These are phyloP conservation scores for Metschnikowia continentalis DNA, from an alignment of 805 yeast species.

Conservation along the genomic window DNA sequence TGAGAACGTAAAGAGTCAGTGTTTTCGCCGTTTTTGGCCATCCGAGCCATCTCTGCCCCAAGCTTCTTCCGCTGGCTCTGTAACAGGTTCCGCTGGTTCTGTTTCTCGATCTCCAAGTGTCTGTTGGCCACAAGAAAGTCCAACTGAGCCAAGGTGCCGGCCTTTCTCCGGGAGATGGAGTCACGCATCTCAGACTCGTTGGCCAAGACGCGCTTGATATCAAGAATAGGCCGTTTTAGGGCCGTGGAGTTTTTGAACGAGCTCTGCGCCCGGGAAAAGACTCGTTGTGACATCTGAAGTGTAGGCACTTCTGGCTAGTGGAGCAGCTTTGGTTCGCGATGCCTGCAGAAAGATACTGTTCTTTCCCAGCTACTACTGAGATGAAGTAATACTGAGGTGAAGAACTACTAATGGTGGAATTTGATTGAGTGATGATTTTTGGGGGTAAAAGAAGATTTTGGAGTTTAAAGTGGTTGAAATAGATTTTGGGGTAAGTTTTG, in stretches of 20 bases:
- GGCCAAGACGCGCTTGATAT: conserved; percentile 13
- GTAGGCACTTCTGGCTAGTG: not conserved
- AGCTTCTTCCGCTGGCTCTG: conserved; percentile 26
- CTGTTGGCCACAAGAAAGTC: conserved; percentile 26
- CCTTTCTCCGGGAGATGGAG: conserved; percentile 28
- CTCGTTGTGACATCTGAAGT: not conserved
- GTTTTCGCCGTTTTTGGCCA: conserved; percentile 7
- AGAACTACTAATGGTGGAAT: no score
- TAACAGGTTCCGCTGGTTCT: conserved; percentile 22
- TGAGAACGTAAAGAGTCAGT: conserved; percentile 11
- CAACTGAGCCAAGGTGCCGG: conserved; percentile 18
- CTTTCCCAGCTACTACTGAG: no score
- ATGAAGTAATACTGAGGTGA: no score
- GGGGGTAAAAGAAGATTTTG: no score
- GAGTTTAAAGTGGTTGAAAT: no score
- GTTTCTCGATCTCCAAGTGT: conserved; percentile 21
- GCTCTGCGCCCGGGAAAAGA: conserved; percentile 10
- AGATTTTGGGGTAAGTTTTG: no score
- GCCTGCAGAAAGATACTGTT: not conserved
- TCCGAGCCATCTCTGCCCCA: conserved; percentile 24
- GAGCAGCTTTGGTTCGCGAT: not conserved
- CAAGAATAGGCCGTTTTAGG: conserved; percentile 14
- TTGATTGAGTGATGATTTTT: no score
- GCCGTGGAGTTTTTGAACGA: conserved; percentile 18
- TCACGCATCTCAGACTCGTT: conserved; percentile 20